Evolutionary conservation across 2,329 filamentous ascomycete genomes (phyloP), one percentile per base, ranked within the genome.

Genomic region (Hirsutella minnesotensis): DNA sequence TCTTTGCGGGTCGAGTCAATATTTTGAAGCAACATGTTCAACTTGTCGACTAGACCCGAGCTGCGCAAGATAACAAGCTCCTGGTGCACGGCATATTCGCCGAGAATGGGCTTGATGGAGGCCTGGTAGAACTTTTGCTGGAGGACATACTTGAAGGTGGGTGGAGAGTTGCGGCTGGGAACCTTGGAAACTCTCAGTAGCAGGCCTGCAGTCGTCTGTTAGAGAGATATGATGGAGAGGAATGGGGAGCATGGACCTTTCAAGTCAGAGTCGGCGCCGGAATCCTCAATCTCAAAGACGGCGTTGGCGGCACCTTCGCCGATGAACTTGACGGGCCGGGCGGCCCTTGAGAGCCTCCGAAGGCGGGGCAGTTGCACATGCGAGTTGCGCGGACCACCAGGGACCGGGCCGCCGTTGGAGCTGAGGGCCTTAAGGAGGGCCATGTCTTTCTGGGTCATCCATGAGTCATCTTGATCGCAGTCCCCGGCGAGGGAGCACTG

Each of bases 301-400:
- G 82, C 73, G 58, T 92, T 90, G 42, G 86, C 84, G 20, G 83
- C 80, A 20, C 85, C 86, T 59, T 92, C 85, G 21, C 71, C 73
- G 19, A 78, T 61, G 44, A 76, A 64, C 41, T 59, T 56, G 40
- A 62, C 48, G 13, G 61, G 59, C 21, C 52, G 57, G 33, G 59
- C 56, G 24, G 59, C 60, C 37, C 46, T 48, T 21, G 62, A 61
- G 5, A 65, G 56, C 18, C 53, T 53, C 47, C 56, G 63, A 43
- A 64, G 19, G 27, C 43, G 43, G 19, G 44, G 38, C n/a, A 42
- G 41, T 9, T 45, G 40, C 36, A 38, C 40, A 27, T 36, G 33
- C 12, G 27, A 31, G 20, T 20, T 33, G 35, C 39, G 39, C 24
- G 24, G 24, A 27, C 24, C 24, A 27, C 7, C 24, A 36, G 42